Conservation (phyloP, 2,329 filamentous ascomycete species). For the Colletotrichum endophyticum region DNA sequence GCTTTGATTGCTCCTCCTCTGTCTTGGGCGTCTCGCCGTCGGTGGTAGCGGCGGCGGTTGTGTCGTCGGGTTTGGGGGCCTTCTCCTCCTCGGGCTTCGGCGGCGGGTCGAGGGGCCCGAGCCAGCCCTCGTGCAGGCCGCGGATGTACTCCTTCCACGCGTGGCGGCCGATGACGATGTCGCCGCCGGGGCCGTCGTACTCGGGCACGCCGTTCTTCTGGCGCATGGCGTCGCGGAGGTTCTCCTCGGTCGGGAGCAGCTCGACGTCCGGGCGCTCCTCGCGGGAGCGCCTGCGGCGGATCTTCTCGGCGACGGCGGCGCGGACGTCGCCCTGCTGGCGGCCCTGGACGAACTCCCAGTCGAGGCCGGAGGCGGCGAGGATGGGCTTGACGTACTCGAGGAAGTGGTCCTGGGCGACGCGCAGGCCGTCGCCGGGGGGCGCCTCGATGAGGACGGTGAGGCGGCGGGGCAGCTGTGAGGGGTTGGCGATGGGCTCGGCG, state of each 20-base stretch:
- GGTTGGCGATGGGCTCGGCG: slow-evolving; percentile 70
- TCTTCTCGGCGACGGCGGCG: slow-evolving; percentile 83
- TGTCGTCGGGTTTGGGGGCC: slow-evolving; percentile 25
- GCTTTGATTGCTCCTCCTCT: slow-evolving; percentile 36
- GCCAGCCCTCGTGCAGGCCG: slow-evolving; percentile 94
- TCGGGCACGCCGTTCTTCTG: slow-evolving; percentile 70
- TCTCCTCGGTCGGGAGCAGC: slow-evolving; percentile 58
- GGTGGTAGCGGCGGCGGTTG: slow-evolving; percentile 24
- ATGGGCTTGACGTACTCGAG: slow-evolving; percentile 95
- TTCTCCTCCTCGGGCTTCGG: slow-evolving; percentile 33
- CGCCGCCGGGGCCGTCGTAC: slow-evolving; percentile 77
- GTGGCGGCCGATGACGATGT: slow-evolving; percentile 88
- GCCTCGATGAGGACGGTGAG: slow-evolving; percentile 86
- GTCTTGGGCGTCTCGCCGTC: slow-evolving; percentile 4
- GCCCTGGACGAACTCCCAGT: slow-evolving; percentile 96
- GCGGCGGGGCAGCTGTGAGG: slow-evolving; percentile 78
- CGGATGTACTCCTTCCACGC: slow-evolving; percentile 98
- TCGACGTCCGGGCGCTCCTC: slow-evolving; percentile 57
- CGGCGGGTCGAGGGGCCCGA: slow-evolving; percentile 79
- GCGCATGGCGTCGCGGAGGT: slow-evolving; percentile 67
- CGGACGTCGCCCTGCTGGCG: slow-evolving; percentile 91
- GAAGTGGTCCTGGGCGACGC: slow-evolving; percentile 91
- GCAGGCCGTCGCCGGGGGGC: slow-evolving; percentile 85
- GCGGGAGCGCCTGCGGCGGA: slow-evolving; percentile 72
- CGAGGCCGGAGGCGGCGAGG: slow-evolving; percentile 84